phyloP scores from a whole-genome alignment of 2,329 filamentous ascomycete species.

The Aspergillus sp. region DNA sequence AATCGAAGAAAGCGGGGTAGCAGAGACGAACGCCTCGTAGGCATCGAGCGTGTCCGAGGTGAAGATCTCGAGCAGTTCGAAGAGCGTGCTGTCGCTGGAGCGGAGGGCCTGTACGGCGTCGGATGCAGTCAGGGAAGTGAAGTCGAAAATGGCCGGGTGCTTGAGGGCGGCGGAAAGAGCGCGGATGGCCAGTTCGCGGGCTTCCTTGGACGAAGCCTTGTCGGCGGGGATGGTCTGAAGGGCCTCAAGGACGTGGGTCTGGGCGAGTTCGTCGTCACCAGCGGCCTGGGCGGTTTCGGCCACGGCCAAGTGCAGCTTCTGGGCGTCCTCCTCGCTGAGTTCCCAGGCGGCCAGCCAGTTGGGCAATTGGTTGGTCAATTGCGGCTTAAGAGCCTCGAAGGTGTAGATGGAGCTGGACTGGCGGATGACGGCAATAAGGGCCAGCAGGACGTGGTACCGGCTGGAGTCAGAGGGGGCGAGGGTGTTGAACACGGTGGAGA shows the following conservation, averaged over 20 bases:
- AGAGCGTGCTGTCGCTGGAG: conserved; percentile 76
- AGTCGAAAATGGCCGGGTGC: conserved; percentile 62
- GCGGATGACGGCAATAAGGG: conserved; percentile 78
- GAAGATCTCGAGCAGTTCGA: conserved; percentile 92
- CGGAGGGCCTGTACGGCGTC: conserved; percentile 79
- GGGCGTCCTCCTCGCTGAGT: conserved; percentile 70
- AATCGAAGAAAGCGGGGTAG: conserved; percentile 48
- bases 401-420: conserved; percentile 60
- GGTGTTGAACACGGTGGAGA: conserved; percentile 96
- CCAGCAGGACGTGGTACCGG: conserved; percentile 83
- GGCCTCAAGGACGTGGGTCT: conserved; percentile 66
- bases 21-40: conserved; percentile 86
- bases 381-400: conserved; percentile 77
- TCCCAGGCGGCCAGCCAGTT: conserved; percentile 79
- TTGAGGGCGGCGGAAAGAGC: conserved; percentile 62
- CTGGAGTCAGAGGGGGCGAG: conserved; percentile 67
- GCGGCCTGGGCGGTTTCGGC: conserved; percentile 72
- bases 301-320: conserved; percentile 76
- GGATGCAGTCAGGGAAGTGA: conserved; percentile 62
- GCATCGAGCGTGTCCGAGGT: conserved; percentile 90
- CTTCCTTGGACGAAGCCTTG: conserved; percentile 48
- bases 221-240: conserved; percentile 65
- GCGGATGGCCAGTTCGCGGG: conserved; percentile 54
- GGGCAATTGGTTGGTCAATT: conserved; percentile 70
- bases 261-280: conserved; percentile 69